These are phyloP conservation scores for Stromatinia cepivora DNA, from an alignment of 2,329 filamentous ascomycete species.

Conservation along the genomic window DNA sequence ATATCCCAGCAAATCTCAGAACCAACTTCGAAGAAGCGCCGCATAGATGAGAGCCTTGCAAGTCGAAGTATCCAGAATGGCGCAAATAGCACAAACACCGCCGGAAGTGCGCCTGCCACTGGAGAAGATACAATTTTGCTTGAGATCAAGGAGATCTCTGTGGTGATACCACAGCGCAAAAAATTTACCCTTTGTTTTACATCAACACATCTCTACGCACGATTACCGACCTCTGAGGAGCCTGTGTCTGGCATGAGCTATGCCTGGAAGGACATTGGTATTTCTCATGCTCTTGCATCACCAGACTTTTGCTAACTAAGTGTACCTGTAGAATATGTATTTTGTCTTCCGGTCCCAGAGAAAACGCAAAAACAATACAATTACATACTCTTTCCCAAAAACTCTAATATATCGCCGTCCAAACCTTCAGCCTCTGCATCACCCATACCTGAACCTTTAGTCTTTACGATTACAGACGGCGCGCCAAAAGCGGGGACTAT, in stretches of 20 bases:
- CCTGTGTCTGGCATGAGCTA: conserved; percentile 57
- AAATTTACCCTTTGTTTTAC: conserved; percentile 68
- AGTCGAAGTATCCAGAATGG: conserved; percentile 32
- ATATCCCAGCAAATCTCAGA: conserved; percentile 29
- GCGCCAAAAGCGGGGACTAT: conserved; percentile 62
- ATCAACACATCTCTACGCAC: conserved; percentile 57
- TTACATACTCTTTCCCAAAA: conserved; percentile 61
- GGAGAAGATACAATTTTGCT: conserved; percentile 55
- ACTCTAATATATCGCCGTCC: conserved; percentile 53
- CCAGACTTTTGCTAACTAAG: conserved; percentile 17
- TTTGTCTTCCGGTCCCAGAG: conserved; percentile 64
- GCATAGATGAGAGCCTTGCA: conserved; percentile 36
- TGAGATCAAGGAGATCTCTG: conserved; percentile 64
- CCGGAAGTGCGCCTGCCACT: conserved; percentile 30
- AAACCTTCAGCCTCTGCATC: conserved; percentile 46
- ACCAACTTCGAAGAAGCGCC: conserved; percentile 39
- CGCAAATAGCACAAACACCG: conserved; percentile 27
- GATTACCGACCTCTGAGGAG: conserved; percentile 51
- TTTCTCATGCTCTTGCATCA: conserved; percentile 27
- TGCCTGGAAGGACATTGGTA: conserved; percentile 63
- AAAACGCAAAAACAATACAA: conserved; percentile 66
- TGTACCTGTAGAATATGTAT: conserved; percentile 53
- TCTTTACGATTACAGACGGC: conserved; percentile 62
- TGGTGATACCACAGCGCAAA: conserved; percentile 67
- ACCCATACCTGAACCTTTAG: conserved; percentile 54